These are phyloP conservation scores for Microglena sp. DNA, from an alignment of 139 green algal genomes.

Conservation along the genomic window DNA sequence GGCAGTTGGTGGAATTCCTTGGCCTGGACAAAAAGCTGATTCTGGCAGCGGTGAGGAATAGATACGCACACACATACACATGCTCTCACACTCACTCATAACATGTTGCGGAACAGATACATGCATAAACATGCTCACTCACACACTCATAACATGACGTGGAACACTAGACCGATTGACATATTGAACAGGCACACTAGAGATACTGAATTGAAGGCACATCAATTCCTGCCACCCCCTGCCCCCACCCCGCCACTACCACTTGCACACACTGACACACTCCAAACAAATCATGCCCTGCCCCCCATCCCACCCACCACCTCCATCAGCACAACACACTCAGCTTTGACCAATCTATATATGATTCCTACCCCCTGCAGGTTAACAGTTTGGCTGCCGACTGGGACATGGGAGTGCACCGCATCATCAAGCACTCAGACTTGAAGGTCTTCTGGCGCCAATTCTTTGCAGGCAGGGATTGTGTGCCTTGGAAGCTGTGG, in stretches of 20 bases:
- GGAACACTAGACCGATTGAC: no score
- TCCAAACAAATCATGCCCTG: no score
- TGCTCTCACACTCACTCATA: no score
- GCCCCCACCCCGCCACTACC: no score
- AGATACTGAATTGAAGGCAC: no score
- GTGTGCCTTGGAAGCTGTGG: not conserved
- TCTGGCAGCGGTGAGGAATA: not conserved
- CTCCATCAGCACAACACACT: no score
- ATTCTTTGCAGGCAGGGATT: not conserved
- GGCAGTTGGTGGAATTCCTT: not conserved
- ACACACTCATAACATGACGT: not conserved
- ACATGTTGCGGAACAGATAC: not conserved
- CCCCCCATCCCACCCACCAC: no score
- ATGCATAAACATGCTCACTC: not conserved
- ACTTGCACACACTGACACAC: no score
- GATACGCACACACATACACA: no score
- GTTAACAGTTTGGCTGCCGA: not conserved
- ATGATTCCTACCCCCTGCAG: not conserved
- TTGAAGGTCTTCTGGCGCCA: not conserved
- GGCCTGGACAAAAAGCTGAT: not conserved
- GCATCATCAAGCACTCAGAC: slow-evolving; percentile 4
- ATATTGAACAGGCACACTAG: no score
- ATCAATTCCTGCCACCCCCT: no score
- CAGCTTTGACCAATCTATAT: no score
- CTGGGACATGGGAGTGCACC: not conserved